A percentile compares a stretch with the other conserved stretches of the same genome.
Conservation (phyloP, 345 rosid species). For the thale cress (Arabidopsis thaliana) region DNA sequence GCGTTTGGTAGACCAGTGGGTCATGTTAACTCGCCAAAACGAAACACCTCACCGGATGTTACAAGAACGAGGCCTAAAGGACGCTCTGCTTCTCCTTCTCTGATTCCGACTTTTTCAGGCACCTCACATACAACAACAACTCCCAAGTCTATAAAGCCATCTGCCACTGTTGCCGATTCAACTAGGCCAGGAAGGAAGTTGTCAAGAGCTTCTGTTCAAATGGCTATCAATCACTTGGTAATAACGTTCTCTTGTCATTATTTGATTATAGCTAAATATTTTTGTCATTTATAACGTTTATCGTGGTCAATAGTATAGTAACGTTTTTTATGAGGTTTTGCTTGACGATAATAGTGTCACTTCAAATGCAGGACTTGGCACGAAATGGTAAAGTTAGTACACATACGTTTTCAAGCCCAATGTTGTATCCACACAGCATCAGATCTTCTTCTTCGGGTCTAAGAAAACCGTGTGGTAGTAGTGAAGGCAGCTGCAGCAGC, state of each 20-base stretch:
- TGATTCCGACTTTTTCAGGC: slow-evolving; percentile 35
- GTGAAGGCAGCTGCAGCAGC: slow-evolving; percentile 38
- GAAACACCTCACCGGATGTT: slow-evolving; percentile 33
- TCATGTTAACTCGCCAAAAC: slow-evolving; percentile 28
- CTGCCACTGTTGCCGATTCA: slow-evolving; percentile 24
- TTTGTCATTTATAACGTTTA: background rate
- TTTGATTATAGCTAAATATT: background rate
- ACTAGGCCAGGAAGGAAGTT: slow-evolving; percentile 23
- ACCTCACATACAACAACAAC: background rate
- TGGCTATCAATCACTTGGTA: slow-evolving; percentile 45
- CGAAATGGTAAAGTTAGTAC: slow-evolving; percentile 33
- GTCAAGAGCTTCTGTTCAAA: slow-evolving; percentile 42
- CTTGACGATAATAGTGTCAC: background rate
- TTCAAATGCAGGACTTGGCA: slow-evolving; percentile 28
- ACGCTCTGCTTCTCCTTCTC: slow-evolving; percentile 28
- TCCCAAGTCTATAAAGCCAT: slow-evolving; percentile 27
- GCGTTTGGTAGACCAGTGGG: slow-evolving; percentile 45
- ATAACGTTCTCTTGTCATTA: slow-evolving; percentile 10
- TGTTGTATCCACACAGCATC: slow-evolving; percentile 47
- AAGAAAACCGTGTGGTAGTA: slow-evolving; percentile 33
- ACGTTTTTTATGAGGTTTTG: background rate
- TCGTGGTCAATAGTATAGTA: background rate
- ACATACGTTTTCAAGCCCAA: slow-evolving; percentile 36
- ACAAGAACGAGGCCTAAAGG: slow-evolving; percentile 36
- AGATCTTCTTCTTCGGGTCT: slow-evolving; percentile 14